A percentile compares a stretch with the other conserved stretches of the same genome.
Evolutionary conservation across 345 rosid species (phyloP).

Genomic region (Aquilaria sinensis): DNA sequence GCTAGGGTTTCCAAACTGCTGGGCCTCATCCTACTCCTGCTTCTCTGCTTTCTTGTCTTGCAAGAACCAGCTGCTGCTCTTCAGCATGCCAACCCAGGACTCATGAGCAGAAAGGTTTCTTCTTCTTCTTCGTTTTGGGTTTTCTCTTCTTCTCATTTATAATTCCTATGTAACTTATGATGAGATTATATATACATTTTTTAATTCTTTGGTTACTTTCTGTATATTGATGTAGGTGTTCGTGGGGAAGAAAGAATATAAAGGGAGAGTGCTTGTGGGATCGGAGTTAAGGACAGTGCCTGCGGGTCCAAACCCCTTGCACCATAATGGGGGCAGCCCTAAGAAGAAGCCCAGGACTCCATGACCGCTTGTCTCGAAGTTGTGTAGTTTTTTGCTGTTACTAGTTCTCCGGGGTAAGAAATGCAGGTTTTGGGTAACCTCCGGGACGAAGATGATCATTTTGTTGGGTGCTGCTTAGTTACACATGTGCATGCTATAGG

Average conservation of each 20-base stretch:
- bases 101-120: constrained; percentile 26
- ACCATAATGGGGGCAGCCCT: constrained; percentile 65
- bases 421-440: too few relatives aligned
- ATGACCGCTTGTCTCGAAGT: not conserved
- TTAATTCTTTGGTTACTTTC: not conserved
- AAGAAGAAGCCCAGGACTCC: constrained; percentile 48
- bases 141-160: not conserved
- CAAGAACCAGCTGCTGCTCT: constrained; percentile 39
- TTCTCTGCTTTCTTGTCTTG: constrained; percentile 28
- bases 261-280: constrained; percentile 1
- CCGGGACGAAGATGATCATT: too few relatives aligned
- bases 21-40: constrained; percentile 6
- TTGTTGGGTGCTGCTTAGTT: too few relatives aligned
- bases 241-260: not conserved
- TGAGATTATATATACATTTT: not conserved
- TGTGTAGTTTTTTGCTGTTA: too few relatives aligned
- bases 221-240: not conserved
- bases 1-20: constrained; percentile 3
- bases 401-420: too few relatives aligned
- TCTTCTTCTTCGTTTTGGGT: not conserved
- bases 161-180: not conserved
- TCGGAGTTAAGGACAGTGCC: constrained; percentile 61
- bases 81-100: constrained; percentile 11
- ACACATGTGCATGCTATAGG: too few relatives aligned
- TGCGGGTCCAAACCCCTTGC: constrained; percentile 82